phyloP scores from a whole-genome alignment of 306 rosid genomes.

The Carpinus viminea region DNA sequence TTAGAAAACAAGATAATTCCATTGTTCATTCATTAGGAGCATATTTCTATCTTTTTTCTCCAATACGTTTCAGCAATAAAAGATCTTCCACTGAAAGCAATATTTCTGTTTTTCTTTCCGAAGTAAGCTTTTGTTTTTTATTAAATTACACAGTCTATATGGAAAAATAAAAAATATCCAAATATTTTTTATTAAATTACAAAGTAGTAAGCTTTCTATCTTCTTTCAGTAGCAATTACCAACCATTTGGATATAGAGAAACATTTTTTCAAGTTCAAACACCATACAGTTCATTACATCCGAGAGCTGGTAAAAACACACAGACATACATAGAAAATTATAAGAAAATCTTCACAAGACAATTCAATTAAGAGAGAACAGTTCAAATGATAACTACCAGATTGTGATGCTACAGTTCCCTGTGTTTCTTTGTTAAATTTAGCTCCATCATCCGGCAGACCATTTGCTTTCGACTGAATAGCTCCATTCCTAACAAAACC shows the following conservation, averaged over 20 bases:
- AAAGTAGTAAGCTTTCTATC: too few species aligned
- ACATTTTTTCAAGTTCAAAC: not conserved
- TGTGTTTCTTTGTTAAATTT: constrained; percentile 33
- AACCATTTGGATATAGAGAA: not conserved
- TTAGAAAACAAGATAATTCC: not conserved
- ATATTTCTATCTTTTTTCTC: not conserved
- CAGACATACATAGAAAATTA: not conserved
- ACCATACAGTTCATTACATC: not conserved
- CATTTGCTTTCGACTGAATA: constrained; percentile 31
- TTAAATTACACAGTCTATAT: not conserved
- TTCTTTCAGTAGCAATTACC: not conserved
- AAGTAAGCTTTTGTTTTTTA: not conserved
- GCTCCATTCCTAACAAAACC: constrained; percentile 41
- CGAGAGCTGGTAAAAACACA: not conserved
- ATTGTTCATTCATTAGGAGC: not conserved
- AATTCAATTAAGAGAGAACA: constrained; percentile 9
- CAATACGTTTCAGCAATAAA: not conserved
- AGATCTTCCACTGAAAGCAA: not conserved
- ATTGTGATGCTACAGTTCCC: constrained; percentile 36
- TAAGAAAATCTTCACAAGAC: constrained; percentile 19
- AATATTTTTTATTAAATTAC: too few species aligned
- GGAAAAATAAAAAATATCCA: not conserved
- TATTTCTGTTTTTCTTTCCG: not conserved
- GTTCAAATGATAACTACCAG: constrained; percentile 38
- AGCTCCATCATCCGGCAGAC: constrained; percentile 32